Evolutionary conservation across 2,329 filamentous ascomycete species (phyloP).

Genomic region (Trichoderma koningii): DNA sequence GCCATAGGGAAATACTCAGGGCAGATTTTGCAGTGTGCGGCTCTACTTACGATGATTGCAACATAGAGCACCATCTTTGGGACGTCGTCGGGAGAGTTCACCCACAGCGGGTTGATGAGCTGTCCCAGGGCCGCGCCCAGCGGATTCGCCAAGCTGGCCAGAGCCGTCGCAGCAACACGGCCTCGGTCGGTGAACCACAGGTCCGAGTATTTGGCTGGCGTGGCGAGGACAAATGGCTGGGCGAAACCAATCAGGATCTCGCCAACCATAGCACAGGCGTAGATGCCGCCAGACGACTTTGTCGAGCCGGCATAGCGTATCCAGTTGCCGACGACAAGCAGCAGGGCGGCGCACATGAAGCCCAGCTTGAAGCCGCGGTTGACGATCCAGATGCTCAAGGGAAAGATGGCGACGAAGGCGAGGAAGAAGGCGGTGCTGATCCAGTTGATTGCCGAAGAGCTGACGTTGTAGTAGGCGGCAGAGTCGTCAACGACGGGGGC

Average conservation of each 20-base stretch:
- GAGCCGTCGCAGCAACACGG: conserved; percentile 81
- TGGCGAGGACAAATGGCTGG: conserved; percentile 88
- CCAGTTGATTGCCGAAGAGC: conserved; percentile 85
- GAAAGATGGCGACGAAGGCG: conserved; percentile 73
- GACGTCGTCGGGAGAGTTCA: conserved; percentile 62
- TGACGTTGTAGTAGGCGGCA: conserved; percentile 73
- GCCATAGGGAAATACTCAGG: no score
- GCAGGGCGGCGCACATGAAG: conserved; percentile 70
- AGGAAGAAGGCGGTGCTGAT: conserved; percentile 86
- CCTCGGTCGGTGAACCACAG: conserved; percentile 89
- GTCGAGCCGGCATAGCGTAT: conserved; percentile 75
- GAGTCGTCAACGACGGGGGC: conserved; percentile 77
- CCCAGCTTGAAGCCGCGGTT: conserved; percentile 78
- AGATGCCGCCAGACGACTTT: conserved; percentile 60
- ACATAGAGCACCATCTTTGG: conserved; percentile 84
- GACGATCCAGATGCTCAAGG: conserved; percentile 73
- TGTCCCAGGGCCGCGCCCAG: conserved; percentile 88
- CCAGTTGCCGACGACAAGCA: conserved; percentile 87
- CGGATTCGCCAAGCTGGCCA: conserved; percentile 84
- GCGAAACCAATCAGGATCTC: conserved; percentile 87
- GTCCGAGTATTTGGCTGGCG: conserved; percentile 88
- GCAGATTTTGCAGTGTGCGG: no score
- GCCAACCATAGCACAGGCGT: conserved; percentile 81
- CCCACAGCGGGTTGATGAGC: conserved; percentile 80
- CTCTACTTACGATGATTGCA: conserved; percentile 70